phyloP scores from a whole-genome alignment of 805 yeast genomes.

The Candida loeiensis region DNA sequence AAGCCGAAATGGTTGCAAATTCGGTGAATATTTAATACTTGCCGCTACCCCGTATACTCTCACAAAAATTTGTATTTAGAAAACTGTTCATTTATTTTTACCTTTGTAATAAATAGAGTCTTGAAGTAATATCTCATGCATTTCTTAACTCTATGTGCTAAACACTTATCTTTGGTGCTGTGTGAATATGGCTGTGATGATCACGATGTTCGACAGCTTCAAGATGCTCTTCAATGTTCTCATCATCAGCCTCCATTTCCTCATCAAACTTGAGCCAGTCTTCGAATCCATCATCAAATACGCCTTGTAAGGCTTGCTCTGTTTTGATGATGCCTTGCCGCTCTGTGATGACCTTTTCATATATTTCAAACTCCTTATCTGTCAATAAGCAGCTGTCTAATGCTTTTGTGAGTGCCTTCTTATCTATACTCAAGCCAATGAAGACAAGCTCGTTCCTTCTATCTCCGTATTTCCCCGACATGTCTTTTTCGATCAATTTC shows the following conservation, averaged over 20 bases:
- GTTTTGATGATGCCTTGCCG: conserved; percentile 26
- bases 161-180: neutral
- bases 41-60: too few species aligned
- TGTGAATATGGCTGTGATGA: neutral
- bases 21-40: too few species aligned
- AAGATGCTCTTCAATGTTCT: neutral
- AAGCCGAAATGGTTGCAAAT: too few species aligned
- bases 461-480: conserved; percentile 40
- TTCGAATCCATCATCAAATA: conserved; percentile 43
- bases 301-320: conserved; percentile 25
- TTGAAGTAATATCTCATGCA: too few species aligned
- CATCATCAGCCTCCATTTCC: neutral
- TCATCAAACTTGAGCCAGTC: conserved; percentile 32
- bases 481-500: conserved; percentile 31
- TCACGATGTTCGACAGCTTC: neutral
- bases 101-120: too few species aligned
- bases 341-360: conserved; percentile 22
- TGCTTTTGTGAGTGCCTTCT: conserved; percentile 21
- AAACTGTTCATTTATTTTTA: too few species aligned
- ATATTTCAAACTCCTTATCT: conserved; percentile 33
- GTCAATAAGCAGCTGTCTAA: conserved; percentile 39
- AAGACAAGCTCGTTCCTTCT: conserved; percentile 45
- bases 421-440: conserved; percentile 38
- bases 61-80: too few species aligned
- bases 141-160: neutral